Evolutionary conservation across 805 yeast genomes (phyloP), one percentile per base, ranked within the genome.

Genomic region (Cyberlindnera americana): DNA sequence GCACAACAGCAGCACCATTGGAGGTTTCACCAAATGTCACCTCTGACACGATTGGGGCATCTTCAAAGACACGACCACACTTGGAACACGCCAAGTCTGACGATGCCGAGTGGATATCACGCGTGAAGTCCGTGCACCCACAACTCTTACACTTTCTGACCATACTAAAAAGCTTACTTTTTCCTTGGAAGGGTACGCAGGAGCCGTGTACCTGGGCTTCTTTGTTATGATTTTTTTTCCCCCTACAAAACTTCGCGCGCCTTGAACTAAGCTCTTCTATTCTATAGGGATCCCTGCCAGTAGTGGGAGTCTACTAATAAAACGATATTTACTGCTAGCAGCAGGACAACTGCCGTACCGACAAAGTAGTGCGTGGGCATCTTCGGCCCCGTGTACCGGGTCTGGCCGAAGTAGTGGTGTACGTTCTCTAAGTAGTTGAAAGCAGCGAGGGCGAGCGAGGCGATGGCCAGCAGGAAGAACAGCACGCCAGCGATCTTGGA

Each of bases 1-100:
- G 95, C 2, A 93, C 96, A 36, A 85, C 78, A 25, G 99, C 96
- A 12, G 96, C 97, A 52, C 99, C 99, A 19, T 83, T 73, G 15
- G 95, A 73, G 2, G 90, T 74, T 56, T 95, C 99, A 31, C 95
- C 93, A 65, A 90, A 93, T 11, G 93, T 85, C 38, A 95, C 93
- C 59, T 93, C 99, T 7, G 95, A 81, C 10, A 95, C 98, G 49
- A 93, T 91, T 16, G 95, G 95, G 53, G 88, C 85, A 57, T 90
- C 98, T 48, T 88, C 95, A 42, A 76, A 75, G 22, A 93, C 97
- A 16, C 78, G 66, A 60, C 97, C 97, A 76, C 99, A 93, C 24
- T 64, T 59, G 28, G 72, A 68, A 68, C 99, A 93, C 11, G 88
- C 81, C 22, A 86, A 59, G 60, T 88, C 96, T 3, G 84, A 81